Evolutionary conservation across 2,329 filamentous ascomycete species (phyloP).

Genomic region (Niveomyces coronatus): DNA sequence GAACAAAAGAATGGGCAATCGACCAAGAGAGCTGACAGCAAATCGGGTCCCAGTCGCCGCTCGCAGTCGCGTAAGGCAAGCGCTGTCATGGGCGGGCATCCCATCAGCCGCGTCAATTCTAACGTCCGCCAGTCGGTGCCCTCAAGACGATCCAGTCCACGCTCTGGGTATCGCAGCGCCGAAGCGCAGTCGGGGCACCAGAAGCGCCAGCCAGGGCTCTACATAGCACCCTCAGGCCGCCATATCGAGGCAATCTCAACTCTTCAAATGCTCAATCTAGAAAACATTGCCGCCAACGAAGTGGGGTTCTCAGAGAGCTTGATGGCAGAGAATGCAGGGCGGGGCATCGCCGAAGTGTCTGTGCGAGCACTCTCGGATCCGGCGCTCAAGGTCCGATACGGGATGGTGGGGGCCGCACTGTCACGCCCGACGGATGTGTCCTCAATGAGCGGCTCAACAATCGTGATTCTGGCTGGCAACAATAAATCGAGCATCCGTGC

Average conservation of each 20-base stretch:
- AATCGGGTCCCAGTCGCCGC: slow-evolving; percentile 35
- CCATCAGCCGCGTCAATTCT: slow-evolving; percentile 39
- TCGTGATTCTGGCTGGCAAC: slow-evolving; percentile 86
- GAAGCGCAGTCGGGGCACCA: slow-evolving; percentile 24
- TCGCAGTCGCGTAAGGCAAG: slow-evolving; percentile 50
- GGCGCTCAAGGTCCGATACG: slow-evolving; percentile 44
- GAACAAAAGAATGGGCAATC: slow-evolving; percentile 41
- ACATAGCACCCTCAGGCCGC: slow-evolving; percentile 43
- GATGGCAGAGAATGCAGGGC: slow-evolving; percentile 83
- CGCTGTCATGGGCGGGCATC: slow-evolving; percentile 27
- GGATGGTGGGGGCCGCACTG: slow-evolving; percentile 30
- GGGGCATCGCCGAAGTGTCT: slow-evolving; percentile 78
- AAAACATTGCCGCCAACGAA: slow-evolving; percentile 82
- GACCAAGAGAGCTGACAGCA: slow-evolving; percentile 42
- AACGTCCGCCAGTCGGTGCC: slow-evolving; percentile 26
- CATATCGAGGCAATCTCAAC: slow-evolving; percentile 56
- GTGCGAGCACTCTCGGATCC: slow-evolving; percentile 56
- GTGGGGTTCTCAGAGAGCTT: slow-evolving; percentile 80
- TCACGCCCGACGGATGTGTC: slow-evolving; percentile 17
- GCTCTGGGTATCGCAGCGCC: slow-evolving; percentile 22
- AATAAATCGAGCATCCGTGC: slow-evolving; percentile 81
- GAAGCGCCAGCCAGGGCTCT: slow-evolving; percentile 36
- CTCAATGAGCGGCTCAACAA: slow-evolving; percentile 26
- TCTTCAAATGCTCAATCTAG: slow-evolving; percentile 82
- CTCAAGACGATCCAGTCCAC: slow-evolving; percentile 21